Evolutionary conservation across 768 basidiomycete genomes (phyloP).

Genomic region (Mycena venus): DNA sequence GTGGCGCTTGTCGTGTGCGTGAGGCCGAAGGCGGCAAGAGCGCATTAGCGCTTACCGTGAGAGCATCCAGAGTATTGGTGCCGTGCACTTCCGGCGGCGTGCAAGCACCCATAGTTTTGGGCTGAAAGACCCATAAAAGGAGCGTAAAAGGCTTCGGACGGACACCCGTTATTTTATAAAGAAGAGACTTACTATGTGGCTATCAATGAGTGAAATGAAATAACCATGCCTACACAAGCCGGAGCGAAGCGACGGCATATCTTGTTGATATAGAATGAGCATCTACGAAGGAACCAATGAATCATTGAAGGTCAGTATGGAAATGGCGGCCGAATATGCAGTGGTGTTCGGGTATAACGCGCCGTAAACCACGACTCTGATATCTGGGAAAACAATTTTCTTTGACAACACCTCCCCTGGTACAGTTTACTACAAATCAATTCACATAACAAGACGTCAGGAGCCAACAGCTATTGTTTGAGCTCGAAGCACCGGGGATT

Average conservation of each 20-base stretch:
- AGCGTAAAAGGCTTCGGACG: not conserved
- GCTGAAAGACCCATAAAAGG: not conserved
- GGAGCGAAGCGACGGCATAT: no score
- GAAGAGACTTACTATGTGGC: no score
- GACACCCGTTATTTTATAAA: no score
- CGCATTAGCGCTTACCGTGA: not conserved
- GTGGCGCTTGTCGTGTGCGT: not conserved
- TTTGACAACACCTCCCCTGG: not conserved
- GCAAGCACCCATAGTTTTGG: not conserved
- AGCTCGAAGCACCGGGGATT: not conserved
- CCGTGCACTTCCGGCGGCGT: not conserved
- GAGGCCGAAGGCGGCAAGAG: not conserved
- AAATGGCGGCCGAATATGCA: not conserved
- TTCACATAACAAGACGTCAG: not conserved
- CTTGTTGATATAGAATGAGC: no score
- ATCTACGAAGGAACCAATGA: no score
- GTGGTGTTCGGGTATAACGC: not conserved
- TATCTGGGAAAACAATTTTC: not conserved
- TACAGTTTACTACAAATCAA: not conserved
- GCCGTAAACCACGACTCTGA: slow-evolving; percentile 2
- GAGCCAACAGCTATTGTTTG: not conserved
- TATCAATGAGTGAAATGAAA: no score
- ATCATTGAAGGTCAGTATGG: not conserved
- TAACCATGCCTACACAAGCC: no score
- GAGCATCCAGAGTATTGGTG: not conserved